Conservation (phyloP, 768 basidiomycete genomes). For the Lentinula boryana region DNA sequence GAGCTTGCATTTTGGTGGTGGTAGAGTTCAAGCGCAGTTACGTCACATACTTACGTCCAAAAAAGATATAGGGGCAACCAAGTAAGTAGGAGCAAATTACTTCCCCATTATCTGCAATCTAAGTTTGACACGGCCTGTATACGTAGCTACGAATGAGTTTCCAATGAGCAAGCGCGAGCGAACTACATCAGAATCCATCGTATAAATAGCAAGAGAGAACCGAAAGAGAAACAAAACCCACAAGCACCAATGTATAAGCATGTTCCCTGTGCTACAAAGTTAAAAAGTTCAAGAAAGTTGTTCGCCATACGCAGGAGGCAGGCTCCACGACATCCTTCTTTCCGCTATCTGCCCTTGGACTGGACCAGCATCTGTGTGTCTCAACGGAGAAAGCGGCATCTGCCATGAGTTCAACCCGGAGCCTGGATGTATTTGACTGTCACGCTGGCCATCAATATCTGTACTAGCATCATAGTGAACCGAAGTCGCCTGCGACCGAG, state of each 20-base stretch:
- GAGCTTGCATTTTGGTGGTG: not conserved
- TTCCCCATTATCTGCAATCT: too few species aligned
- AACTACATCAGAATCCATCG: too few species aligned
- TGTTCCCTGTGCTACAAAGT: too few species aligned
- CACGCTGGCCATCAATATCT: not conserved
- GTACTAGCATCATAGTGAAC: not conserved
- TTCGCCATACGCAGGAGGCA: constrained; percentile 20
- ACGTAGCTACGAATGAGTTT: too few species aligned
- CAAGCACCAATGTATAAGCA: too few species aligned
- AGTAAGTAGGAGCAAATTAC: too few species aligned
- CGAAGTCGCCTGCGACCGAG: not conserved
- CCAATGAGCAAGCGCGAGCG: too few species aligned
- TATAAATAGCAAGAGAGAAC: too few species aligned
- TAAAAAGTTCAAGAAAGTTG: not conserved
- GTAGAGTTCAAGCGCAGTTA: not conserved
- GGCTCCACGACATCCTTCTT: constrained; percentile 4
- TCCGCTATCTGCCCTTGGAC: constrained; percentile 7
- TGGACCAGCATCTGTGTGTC: constrained; percentile 16
- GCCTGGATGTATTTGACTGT: not conserved
- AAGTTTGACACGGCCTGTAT: too few species aligned
- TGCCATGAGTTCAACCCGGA: not conserved
- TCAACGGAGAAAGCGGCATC: not conserved
- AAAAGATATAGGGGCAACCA: too few species aligned
- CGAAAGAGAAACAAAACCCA: too few species aligned
- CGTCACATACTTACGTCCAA: too few species aligned